phyloP scores from a whole-genome alignment of 495 filamentous ascomycete genomes.

The Aspergillus campestris region DNA sequence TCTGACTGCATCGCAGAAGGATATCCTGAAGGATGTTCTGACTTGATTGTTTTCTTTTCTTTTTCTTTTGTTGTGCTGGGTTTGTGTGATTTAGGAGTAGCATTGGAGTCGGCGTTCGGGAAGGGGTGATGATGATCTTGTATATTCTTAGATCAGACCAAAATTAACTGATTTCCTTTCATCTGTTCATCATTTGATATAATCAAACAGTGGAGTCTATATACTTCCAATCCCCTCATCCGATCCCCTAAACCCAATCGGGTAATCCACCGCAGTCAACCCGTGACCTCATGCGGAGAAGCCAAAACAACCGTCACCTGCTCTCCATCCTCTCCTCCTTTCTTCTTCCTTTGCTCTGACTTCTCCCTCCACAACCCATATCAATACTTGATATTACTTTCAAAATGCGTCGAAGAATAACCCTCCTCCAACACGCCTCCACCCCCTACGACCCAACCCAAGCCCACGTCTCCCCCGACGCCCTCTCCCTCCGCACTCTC shows the following conservation, averaged over 20 bases:
- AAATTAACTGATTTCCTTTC: too few relatives aligned
- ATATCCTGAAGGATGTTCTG: conserved; percentile 67
- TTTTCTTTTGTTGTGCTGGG: not conserved
- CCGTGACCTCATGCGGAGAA: too few relatives aligned
- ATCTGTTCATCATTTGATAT: too few relatives aligned
- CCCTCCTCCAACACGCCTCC: conserved; percentile 59
- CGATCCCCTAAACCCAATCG: not conserved
- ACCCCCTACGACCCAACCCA: conserved; percentile 53
- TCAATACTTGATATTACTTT: not conserved
- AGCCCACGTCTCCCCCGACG: conserved; percentile 39
- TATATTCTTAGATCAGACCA: too few relatives aligned
- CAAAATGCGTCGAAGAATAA: conserved; percentile 79
- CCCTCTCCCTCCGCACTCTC: conserved; percentile 42
- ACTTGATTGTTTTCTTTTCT: conserved; percentile 15
- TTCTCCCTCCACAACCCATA: not conserved
- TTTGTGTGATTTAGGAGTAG: conserved; percentile 18
- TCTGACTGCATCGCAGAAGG: conserved; percentile 68
- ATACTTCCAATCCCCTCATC: conserved; percentile 7
- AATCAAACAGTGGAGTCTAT: too few relatives aligned
- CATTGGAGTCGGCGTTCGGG: conserved; percentile 17
- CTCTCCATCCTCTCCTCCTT: too few relatives aligned
- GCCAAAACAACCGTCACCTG: too few relatives aligned
- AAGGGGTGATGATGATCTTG: conserved; percentile 10
- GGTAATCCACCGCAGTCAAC: too few relatives aligned
- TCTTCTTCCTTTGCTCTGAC: too few relatives aligned